Conservation (phyloP, 208 protist genomes). For the Blastocrithidia nonstop region DNA sequence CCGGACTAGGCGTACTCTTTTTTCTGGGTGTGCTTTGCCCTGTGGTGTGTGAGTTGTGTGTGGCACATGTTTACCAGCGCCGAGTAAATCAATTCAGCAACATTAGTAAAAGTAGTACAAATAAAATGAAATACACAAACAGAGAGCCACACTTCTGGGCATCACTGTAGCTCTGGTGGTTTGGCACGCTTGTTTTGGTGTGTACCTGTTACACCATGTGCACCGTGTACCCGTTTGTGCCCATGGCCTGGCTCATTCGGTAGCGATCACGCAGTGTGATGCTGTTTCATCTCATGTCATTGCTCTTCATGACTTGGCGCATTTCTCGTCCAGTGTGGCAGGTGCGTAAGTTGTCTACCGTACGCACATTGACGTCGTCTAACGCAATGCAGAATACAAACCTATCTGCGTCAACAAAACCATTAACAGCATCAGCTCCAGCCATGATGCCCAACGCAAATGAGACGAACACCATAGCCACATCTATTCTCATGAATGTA, state of each 20-base stretch:
- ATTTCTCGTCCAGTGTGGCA: too few species aligned
- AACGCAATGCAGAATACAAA: too few species aligned
- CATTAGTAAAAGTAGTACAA: neutral
- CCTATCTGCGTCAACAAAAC: too few species aligned
- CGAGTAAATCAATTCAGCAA: conserved; percentile 14
- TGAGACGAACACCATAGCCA: too few species aligned
- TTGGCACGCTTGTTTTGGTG: conserved; percentile 39
- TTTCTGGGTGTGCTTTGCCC: conserved; percentile 42
- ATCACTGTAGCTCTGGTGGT: conserved; percentile 10
- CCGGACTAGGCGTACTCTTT: conserved; percentile 41
- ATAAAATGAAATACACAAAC: too few species aligned
- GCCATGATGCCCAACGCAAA: too few species aligned
- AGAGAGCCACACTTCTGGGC: neutral
- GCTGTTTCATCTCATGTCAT: conserved; percentile 10
- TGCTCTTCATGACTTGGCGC: too few species aligned
- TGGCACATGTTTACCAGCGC: conserved; percentile 22
- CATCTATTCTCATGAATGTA: too few species aligned
- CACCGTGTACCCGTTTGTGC: conserved; percentile 68
- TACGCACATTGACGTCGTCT: too few species aligned
- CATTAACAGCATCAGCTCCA: too few species aligned
- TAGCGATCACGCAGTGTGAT: conserved; percentile 28
- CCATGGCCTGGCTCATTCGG: conserved; percentile 44
- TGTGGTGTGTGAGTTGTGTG: conserved; percentile 40
- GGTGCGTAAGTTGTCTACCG: too few species aligned
- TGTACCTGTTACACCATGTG: conserved; percentile 24